Percentiles rank a stretch among this genome's conserved stretches.
These are phyloP conservation scores for Exophiala bonariae DNA, from an alignment of 2,329 filamentous ascomycete species.

Conservation along the genomic window DNA sequence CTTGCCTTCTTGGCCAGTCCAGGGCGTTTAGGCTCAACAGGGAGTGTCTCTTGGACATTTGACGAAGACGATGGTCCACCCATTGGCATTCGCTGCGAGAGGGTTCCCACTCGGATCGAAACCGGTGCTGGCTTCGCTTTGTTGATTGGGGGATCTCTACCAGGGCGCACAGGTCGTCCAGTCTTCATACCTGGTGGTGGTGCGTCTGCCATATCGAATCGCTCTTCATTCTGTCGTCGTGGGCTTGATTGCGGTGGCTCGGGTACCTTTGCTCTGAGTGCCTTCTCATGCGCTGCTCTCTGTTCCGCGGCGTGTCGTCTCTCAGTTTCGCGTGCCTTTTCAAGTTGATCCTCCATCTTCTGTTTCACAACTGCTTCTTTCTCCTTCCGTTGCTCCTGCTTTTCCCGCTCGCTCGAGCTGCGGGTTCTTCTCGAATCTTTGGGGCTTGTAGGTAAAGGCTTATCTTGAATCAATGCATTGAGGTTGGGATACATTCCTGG, in stretches of 20 bases:
- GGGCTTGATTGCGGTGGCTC: constrained; percentile 32
- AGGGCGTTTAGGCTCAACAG: constrained; percentile 49
- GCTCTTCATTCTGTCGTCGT: constrained; percentile 18
- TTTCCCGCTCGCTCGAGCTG: constrained; percentile 58
- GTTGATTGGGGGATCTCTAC: constrained; percentile 39
- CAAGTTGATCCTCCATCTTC: constrained; percentile 38
- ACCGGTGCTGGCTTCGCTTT: constrained; percentile 46
- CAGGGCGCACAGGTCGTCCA: constrained; percentile 44
- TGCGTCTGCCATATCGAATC: constrained; percentile 29
- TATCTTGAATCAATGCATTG: constrained; percentile 23
- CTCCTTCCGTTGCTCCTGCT: constrained; percentile 37
- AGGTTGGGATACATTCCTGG: constrained; percentile 31
- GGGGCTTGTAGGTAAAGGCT: constrained; percentile 31
- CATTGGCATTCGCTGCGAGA: constrained; percentile 46
- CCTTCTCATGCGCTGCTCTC: constrained; percentile 35
- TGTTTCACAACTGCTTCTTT: constrained; percentile 28
- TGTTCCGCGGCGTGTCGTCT: constrained; percentile 33
- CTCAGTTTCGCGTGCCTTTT: constrained; percentile 37
- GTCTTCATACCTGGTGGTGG: constrained; percentile 35
- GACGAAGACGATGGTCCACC: constrained; percentile 58
- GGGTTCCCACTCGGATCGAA: constrained; percentile 50
- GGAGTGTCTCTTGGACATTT: constrained; percentile 58
- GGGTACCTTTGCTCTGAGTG: constrained; percentile 31
- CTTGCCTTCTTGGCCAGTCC: constrained; percentile 64
- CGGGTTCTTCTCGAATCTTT: constrained; percentile 52